Base-by-base conservation (phyloP, 768 basidiomycete genomes). In the Phlegmacium glaucopus region DNA sequence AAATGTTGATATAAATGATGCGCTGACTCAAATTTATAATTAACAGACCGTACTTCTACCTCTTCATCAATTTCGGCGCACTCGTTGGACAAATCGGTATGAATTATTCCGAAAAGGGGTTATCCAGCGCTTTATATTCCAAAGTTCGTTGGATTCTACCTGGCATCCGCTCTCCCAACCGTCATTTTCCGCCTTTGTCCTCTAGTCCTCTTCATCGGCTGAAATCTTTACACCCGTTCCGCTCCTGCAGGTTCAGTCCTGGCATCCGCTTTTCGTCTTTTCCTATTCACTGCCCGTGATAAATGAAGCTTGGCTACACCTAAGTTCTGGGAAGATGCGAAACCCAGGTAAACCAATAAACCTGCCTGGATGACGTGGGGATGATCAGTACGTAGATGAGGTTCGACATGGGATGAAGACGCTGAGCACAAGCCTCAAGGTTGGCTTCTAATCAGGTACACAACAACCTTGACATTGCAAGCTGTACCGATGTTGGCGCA, bases 11-110 rank as follows among this genome's bases (percentile, higher is more conserved):
- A 34, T 15, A 22, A 15, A 36, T 39, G 28, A n/a, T 11, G 39
- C 40, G 11, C 9, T 38, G 28, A 18, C 22, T 28, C 15, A 34
- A 10, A 38, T 18, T 45, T 15, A 9, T 41, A 13, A 32, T 8
- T 13, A 32, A 32, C 41, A 49, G 4, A 11, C 42, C 78, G 77
- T 82, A 81, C 55, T 83, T 83, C 62, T 87, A 87, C 61, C 68
- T 79, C n/a, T 83, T 86, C 63, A 84, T 87, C 62, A 90, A 90
- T 62, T 63, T 88, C 44, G 87, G 89, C 2, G 79, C 88, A 0
- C 67, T 88, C 16, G 51, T 80, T 27, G 87, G 85, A 15, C 85
- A 86, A 61, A 77, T 87, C 35, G 62, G 69, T 13, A 87, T 86
- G 85, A 76, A 80, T 1, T 87, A 83, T 56, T 69, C 82, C 16